phyloP scores from a whole-genome alignment of 2,329 filamentous ascomycete genomes.

The Tolypocladium sp. region DNA sequence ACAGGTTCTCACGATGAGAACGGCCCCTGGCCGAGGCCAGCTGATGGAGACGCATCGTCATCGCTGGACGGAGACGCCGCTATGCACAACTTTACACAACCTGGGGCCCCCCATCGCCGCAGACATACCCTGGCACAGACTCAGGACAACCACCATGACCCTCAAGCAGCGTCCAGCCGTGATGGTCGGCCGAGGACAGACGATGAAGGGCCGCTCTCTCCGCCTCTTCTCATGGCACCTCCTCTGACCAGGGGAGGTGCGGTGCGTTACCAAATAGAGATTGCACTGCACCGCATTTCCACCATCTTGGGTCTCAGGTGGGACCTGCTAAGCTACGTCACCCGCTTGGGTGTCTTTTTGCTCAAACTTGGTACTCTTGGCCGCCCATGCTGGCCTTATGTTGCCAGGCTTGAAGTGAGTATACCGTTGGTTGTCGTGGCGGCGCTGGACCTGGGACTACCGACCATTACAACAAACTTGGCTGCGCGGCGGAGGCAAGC shows the following conservation, averaged over 20 bases:
- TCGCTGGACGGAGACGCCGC: background rate
- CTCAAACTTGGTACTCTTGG: conserved; percentile 58
- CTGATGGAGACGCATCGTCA: background rate
- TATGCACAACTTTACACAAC: background rate
- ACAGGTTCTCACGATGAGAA: background rate
- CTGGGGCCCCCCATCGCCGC: background rate
- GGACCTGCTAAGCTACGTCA: conserved; percentile 22
- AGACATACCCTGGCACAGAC: background rate
- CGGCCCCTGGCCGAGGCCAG: background rate
- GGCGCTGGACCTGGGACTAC: conserved; percentile 50
- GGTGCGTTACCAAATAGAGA: conserved; percentile 21
- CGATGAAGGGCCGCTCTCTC: background rate
- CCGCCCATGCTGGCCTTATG: conserved; percentile 63
- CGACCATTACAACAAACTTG: conserved; percentile 8
- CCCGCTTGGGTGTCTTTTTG: conserved; percentile 54
- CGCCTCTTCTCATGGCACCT: conserved; percentile 37
- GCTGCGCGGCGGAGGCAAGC: conserved; percentile 5
- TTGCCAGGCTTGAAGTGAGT: conserved; percentile 53
- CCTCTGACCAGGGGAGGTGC: conserved; percentile 26
- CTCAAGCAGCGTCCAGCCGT: background rate
- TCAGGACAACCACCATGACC: background rate
- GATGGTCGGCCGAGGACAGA: background rate
- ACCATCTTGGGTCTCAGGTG: conserved; percentile 15
- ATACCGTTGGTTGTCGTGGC: conserved; percentile 63
- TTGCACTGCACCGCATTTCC: conserved; percentile 24